Percentiles rank a stretch among this genome's conserved stretches.
Evolutionary conservation across 257 asterid genomes (phyloP).

Genomic region (Solanum sejunctum): DNA sequence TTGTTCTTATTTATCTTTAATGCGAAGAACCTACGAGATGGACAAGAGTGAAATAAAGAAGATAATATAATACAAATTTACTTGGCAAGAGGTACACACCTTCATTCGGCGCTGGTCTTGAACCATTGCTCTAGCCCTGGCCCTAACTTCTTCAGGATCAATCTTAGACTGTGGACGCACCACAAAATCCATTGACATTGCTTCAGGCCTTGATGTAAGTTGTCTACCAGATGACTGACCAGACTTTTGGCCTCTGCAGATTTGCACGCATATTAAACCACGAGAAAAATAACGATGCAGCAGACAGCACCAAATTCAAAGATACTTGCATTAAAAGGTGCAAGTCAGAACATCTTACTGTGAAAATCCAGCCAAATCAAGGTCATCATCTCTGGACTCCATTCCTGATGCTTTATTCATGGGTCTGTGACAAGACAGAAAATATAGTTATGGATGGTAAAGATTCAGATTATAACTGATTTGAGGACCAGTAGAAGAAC

Average conservation of each 20-base stretch:
- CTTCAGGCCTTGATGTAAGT: slow-evolving; percentile 50
- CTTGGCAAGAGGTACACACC: slow-evolving; percentile 31
- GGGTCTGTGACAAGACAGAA: slow-evolving; percentile 30
- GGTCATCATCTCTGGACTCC: slow-evolving; percentile 75
- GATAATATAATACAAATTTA: not conserved
- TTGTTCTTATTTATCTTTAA: not conserved
- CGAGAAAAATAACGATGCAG: not conserved
- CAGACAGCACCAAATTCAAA: not conserved
- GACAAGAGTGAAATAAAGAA: not conserved
- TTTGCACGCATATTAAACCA: slow-evolving; percentile 9
- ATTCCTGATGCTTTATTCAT: slow-evolving; percentile 49
- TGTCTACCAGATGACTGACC: slow-evolving; percentile 60
- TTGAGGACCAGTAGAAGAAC: not conserved
- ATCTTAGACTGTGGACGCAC: slow-evolving; percentile 92
- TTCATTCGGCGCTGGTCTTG: slow-evolving; percentile 69
- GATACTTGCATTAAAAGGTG: not conserved
- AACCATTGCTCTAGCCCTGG: slow-evolving; percentile 54
- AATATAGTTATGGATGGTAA: not conserved
- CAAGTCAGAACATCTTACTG: slow-evolving; percentile 17
- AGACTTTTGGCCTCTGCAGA: slow-evolving; percentile 56
- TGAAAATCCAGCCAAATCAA: slow-evolving; percentile 52
- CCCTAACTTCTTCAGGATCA: slow-evolving; percentile 83
- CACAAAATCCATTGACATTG: slow-evolving; percentile 87
- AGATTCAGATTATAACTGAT: not conserved
- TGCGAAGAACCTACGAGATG: not conserved